phyloP scores from a whole-genome alignment of 2,329 filamentous ascomycete species.

The Aaosphaeria arxii region DNA sequence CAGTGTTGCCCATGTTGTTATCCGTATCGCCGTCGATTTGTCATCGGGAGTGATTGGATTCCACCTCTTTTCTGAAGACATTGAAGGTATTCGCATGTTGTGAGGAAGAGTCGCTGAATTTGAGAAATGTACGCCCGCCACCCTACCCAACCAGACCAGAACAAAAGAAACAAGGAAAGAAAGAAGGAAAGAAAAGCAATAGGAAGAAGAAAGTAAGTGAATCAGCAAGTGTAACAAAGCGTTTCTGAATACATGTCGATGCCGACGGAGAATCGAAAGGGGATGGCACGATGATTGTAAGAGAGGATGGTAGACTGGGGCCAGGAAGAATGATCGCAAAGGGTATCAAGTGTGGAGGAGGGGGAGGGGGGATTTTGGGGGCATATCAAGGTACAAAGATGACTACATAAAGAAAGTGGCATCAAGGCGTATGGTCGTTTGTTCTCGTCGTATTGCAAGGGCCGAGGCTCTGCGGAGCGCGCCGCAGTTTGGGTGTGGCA shows the following conservation, averaged over 20 bases:
- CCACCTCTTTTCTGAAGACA: slow-evolving; percentile 5
- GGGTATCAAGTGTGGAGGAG: background rate
- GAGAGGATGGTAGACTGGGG: background rate
- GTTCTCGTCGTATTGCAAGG: slow-evolving; percentile 7
- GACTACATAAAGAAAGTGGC: background rate
- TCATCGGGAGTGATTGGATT: slow-evolving; percentile 8
- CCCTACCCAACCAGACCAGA: slow-evolving; percentile 5
- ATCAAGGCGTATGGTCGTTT: too few relatives aligned
- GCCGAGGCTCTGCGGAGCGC: slow-evolving; percentile 12
- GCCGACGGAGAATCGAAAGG: slow-evolving; percentile 1
- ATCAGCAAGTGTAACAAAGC: slow-evolving; percentile 2
- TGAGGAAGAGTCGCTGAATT: slow-evolving; percentile 3
- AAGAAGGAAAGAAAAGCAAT: slow-evolving; percentile 9
- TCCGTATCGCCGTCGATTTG: slow-evolving; percentile 17
- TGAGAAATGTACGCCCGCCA: slow-evolving; percentile 4
- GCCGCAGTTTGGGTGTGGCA: slow-evolving; percentile 3
- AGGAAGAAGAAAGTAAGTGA: slow-evolving; percentile 11
- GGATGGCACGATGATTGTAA: background rate
- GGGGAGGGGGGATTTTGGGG: background rate
- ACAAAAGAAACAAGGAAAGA: slow-evolving; percentile 5
- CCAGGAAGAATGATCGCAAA: background rate
- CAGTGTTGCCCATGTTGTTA: slow-evolving; percentile 24
- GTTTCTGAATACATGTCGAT: slow-evolving; percentile 5
- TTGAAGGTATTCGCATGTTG: slow-evolving; percentile 17
- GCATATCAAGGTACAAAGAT: background rate